Evolutionary conservation across 2,329 filamentous ascomycete genomes (phyloP).

Genomic region (Pestalotiopsis fici): DNA sequence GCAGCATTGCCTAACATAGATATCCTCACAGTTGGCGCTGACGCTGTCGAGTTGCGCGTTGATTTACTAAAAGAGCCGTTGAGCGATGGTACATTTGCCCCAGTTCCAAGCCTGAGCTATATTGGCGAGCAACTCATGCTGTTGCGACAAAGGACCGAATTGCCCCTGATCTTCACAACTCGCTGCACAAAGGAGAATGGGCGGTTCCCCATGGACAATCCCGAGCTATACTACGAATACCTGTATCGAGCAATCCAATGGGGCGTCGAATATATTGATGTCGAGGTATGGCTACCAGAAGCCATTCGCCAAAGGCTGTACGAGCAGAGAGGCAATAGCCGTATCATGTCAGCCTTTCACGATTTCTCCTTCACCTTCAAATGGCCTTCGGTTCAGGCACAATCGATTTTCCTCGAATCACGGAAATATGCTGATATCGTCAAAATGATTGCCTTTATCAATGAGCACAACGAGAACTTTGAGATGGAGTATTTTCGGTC

Average conservation of each 20-base stretch:
- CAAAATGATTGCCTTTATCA: constrained; percentile 87
- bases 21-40: constrained; percentile 82
- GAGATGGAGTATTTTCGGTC: constrained; percentile 89
- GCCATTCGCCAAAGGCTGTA: constrained; percentile 68
- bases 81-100: constrained; percentile 59
- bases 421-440: constrained; percentile 80
- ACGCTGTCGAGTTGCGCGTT: constrained; percentile 83
- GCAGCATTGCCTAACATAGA: constrained; percentile 82
- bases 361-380: constrained; percentile 84
- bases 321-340: constrained; percentile 73
- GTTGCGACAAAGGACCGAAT: constrained; percentile 77
- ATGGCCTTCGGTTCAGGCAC: constrained; percentile 75
- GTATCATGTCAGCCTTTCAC: constrained; percentile 90
- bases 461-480: constrained; percentile 82
- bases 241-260: constrained; percentile 84
- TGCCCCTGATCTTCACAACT: constrained; percentile 90
- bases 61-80: constrained; percentile 77
- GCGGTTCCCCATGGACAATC: constrained; percentile 81
- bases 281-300: constrained; percentile 85
- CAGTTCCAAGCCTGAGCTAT: constrained; percentile 77
- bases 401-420: constrained; percentile 71
- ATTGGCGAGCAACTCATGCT: constrained; percentile 87
- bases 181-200: constrained; percentile 82
- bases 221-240: constrained; percentile 74
- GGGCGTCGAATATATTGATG: constrained; percentile 88